These are phyloP conservation scores for Agarophyton chilense DNA, from an alignment of 23 red algal species.

Conservation along the genomic window DNA sequence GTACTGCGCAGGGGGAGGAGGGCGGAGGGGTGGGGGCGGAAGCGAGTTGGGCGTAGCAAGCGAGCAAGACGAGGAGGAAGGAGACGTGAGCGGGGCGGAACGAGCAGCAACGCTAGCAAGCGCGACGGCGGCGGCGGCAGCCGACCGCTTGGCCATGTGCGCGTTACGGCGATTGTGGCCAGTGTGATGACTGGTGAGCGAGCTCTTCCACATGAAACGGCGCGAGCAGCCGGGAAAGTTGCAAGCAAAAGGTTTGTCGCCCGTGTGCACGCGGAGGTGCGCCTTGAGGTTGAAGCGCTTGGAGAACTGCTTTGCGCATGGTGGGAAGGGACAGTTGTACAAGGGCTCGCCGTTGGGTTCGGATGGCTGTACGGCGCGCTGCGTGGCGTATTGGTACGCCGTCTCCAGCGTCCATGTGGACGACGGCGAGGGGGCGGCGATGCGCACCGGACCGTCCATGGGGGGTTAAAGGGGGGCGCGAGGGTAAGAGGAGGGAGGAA, in stretches of 20 bases:
- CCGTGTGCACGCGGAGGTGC: constrained; percentile 73
- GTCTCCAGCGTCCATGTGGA: constrained; percentile 50
- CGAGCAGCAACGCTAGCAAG: background rate
- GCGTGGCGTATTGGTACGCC: constrained; percentile 48
- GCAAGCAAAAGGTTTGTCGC: constrained; percentile 76
- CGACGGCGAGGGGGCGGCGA: background rate
- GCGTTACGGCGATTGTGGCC: constrained; percentile 41
- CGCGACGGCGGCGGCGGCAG: constrained; percentile 6
- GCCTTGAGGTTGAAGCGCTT: constrained; percentile 82
- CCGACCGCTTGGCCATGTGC: background rate
- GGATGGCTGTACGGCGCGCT: constrained; percentile 19
- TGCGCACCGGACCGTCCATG: constrained; percentile 50
- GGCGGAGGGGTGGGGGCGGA: too few relatives aligned
- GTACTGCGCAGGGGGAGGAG: too few relatives aligned
- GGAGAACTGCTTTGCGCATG: constrained; percentile 63
- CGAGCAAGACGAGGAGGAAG: too few relatives aligned
- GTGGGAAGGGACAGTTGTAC: constrained; percentile 66
- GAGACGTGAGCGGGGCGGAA: background rate
- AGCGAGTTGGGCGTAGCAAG: too few relatives aligned
- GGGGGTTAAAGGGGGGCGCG: background rate
- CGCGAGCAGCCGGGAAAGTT: constrained; percentile 40
- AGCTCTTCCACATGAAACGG: constrained; percentile 67
- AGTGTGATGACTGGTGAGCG: constrained; percentile 45
- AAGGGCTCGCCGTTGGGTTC: constrained; percentile 52
- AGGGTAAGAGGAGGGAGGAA: background rate